Evolutionary conservation across 2,329 filamentous ascomycete species (phyloP).

Genomic region (Aspergillus sojae): DNA sequence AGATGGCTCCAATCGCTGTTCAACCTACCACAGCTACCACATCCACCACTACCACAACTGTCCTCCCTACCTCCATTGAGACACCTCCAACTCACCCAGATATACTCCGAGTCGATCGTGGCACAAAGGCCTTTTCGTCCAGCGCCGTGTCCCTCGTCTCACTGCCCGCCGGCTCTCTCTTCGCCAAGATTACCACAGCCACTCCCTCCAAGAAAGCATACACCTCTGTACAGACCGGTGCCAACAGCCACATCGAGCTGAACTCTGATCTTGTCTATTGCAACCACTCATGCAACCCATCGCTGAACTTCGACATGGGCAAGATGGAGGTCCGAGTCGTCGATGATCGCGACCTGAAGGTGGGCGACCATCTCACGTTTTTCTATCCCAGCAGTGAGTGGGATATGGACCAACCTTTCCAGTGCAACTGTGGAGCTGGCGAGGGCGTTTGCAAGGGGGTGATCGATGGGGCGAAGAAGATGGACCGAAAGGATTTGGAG

Average conservation of each 20-base stretch:
- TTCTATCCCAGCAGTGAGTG: constrained; percentile 55
- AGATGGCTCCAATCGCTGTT: constrained; percentile 26
- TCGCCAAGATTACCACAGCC: constrained; percentile 50
- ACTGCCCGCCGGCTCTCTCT: constrained; percentile 55
- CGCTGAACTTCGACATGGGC: constrained; percentile 56
- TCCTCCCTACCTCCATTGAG: constrained; percentile 9
- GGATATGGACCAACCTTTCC: constrained; percentile 52
- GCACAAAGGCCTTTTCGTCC: constrained; percentile 37
- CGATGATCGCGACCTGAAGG: constrained; percentile 40
- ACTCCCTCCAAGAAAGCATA: constrained; percentile 51
- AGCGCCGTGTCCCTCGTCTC: constrained; percentile 52
- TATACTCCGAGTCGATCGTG: constrained; percentile 32
- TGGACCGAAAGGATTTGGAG: constrained; percentile 35
- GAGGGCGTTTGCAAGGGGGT: constrained; percentile 36
- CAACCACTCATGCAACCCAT: constrained; percentile 60
- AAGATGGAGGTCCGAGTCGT: constrained; percentile 45
- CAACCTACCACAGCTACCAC: constrained; percentile 17
- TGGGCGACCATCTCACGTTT: constrained; percentile 49
- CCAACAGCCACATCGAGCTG: constrained; percentile 56
- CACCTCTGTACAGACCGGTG: constrained; percentile 55
- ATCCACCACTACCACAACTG: constrained; percentile 18
- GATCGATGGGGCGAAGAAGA: constrained; percentile 44
- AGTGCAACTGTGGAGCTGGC: constrained; percentile 46
- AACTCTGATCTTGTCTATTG: constrained; percentile 60
- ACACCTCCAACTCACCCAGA: constrained; percentile 31